Percentiles rank a stretch among this genome's conserved stretches.
Conservation (phyloP, 208 protist genomes). For the Lotmaria passim region DNA sequence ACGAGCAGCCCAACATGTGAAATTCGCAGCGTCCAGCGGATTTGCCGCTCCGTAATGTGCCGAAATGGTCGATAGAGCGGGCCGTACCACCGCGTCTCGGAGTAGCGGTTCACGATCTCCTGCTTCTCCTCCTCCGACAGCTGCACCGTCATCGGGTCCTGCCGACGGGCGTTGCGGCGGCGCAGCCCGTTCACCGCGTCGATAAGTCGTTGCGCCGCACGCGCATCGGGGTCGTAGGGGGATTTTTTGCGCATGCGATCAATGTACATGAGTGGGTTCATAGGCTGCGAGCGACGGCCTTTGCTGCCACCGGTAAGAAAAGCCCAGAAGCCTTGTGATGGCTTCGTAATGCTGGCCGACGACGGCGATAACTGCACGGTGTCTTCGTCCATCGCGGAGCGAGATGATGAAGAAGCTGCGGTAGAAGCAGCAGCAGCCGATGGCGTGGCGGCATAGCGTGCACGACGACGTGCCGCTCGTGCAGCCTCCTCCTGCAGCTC, state of each 20-base stretch:
- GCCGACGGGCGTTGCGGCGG: conserved; percentile 27
- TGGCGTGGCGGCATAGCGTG: background rate
- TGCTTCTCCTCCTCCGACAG: conserved; percentile 63
- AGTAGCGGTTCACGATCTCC: conserved; percentile 65
- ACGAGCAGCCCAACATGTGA: conserved; percentile 26
- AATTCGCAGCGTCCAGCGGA: conserved; percentile 52
- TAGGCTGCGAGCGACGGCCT: conserved; percentile 16
- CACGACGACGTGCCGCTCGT: conserved; percentile 27
- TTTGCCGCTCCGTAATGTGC: conserved; percentile 51
- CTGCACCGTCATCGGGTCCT: conserved; percentile 37
- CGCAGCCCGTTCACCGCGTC: conserved; percentile 42
- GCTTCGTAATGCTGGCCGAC: background rate
- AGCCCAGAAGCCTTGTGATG: conserved; percentile 10
- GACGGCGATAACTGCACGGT: background rate
- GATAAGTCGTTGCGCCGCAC: conserved; percentile 40
- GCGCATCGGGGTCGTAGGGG: conserved; percentile 39
- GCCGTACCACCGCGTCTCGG: conserved; percentile 56
- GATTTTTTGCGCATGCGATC: background rate
- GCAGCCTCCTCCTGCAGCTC: conserved; percentile 33
- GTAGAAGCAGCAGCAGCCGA: conserved; percentile 1
- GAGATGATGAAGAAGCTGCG: background rate
- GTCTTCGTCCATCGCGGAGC: background rate
- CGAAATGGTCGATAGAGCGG: conserved; percentile 55
- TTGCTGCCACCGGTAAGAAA: conserved; percentile 23
- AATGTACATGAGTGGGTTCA: conserved; percentile 24